Percentiles rank a stretch among this genome's conserved stretches.
These are phyloP conservation scores for Gliomastix tumulicola DNA, from an alignment of 2,329 filamentous ascomycete species.

Conservation along the genomic window DNA sequence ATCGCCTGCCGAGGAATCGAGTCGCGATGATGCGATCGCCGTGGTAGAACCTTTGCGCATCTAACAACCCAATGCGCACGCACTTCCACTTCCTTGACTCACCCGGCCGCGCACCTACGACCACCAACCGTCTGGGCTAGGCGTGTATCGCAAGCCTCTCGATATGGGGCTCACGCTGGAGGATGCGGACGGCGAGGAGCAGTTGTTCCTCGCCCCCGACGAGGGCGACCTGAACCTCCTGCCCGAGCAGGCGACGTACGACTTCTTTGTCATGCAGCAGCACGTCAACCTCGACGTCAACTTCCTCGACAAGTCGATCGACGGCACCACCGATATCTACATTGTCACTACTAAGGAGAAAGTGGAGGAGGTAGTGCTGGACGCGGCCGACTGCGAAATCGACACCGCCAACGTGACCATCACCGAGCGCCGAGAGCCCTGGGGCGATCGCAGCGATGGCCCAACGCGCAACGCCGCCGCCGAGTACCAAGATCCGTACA, in stretches of 20 bases:
- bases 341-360: conserved; percentile 59
- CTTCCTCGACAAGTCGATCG: conserved; percentile 67
- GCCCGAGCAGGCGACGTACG: conserved; percentile 25
- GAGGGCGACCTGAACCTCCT: conserved; percentile 23
- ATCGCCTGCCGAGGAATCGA: too few species aligned
- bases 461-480: conserved; percentile 30
- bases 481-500: conserved; percentile 59
- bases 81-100: too few species aligned
- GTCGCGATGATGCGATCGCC: too few species aligned
- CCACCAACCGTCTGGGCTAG: too few species aligned
- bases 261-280: conserved; percentile 65
- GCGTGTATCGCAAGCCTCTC: too few species aligned
- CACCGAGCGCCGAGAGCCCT: conserved; percentile 24
- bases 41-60: too few species aligned
- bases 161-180: too few species aligned
- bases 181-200: too few species aligned
- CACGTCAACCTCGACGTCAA: conserved; percentile 86
- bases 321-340: conserved; percentile 74
- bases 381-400: conserved; percentile 57
- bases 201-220: conserved; percentile 19
- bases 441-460: conserved; percentile 25
- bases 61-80: too few species aligned
- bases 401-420: conserved; percentile 47
- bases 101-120: too few species aligned
- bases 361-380: conserved; percentile 50